Evolutionary conservation across 352 stramenopile species (phyloP), one percentile per base, ranked within the genome.

Genomic region (Plasmopara viticola): DNA sequence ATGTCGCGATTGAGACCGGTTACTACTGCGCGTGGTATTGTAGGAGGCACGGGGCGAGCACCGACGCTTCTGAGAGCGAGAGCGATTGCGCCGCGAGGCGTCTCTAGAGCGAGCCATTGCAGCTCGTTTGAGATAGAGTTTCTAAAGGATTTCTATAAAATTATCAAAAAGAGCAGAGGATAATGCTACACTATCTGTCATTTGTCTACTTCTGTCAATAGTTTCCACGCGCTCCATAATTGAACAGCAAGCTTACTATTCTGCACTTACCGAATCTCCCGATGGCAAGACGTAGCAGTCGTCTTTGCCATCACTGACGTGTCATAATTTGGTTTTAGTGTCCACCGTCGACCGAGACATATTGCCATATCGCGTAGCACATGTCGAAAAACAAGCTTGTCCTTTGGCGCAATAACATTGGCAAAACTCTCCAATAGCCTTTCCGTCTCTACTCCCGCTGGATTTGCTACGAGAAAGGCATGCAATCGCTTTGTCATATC

Each of bases 371-470:
- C 78, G 48, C 78, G 81, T 50, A 95, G 63, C 43, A 95, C 55
- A 30, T 89, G 87, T 14, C 85, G 79, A 52, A 95, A 95, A 14
- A 94, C 66, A 20, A 93, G 68, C 53, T 95, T 95, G 66, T 95
- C 83, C 53, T 93, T 88, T n/a, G 72, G 72, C 25, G 85, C 75
- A 10, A 94, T 68, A 18, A 97, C 66, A 14, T 82, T 63, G 18
- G 62, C 80, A 60, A 98, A 98, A 51, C 74, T 71, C 12, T 90
- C 76, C 7, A 98, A 66, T 29, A 98, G 71, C 48, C 94, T 67
- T 51, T 95, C 81, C 0, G 90, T 98, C 37, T 90, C 92, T 17
- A 88, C 85, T 6, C 86, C 87, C 29, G 47, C 51, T 13, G 49
- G 51, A 28, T 68, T 63, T 9, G 68, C 29, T 1, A 62, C 59